These are phyloP conservation scores for Mycena citricolor DNA, from an alignment of 1,284 basidiomycete genomes.

Conservation along the genomic window DNA sequence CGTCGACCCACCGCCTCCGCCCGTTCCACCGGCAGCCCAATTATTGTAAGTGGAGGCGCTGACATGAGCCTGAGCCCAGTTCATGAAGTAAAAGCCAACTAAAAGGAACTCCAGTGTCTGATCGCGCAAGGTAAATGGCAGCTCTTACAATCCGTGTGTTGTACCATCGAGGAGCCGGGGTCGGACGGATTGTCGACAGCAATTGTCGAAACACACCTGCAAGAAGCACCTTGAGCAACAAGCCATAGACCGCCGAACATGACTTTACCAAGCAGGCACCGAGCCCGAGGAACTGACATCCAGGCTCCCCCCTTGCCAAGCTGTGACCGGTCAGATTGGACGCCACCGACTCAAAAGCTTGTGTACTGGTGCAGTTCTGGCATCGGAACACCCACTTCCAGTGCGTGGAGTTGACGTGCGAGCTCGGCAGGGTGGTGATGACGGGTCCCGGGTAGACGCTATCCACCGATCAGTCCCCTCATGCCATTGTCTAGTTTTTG, in stretches of 20 bases:
- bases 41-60: conserved; percentile 43
- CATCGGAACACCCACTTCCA: conserved; percentile 61
- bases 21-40: too few species aligned
- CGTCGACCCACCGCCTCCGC: too few species aligned
- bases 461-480: not conserved
- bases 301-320: conserved; percentile 41
- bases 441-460: conserved; percentile 44
- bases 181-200: conserved; percentile 36
- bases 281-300: conserved; percentile 36
- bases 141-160: conserved; percentile 46
- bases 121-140: not conserved
- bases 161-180: conserved; percentile 38
- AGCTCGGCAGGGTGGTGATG: conserved; percentile 44
- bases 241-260: too few species aligned
- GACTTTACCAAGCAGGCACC: conserved; percentile 55
- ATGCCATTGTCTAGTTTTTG: not conserved
- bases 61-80: conserved; percentile 49
- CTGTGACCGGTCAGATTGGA: conserved; percentile 25
- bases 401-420: conserved; percentile 49
- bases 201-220: conserved; percentile 16
- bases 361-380: conserved; percentile 49
- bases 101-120: not conserved
- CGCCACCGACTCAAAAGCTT: conserved; percentile 17
- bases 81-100: conserved; percentile 62
- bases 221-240: too few species aligned